Evolutionary conservation across 108 stramenopile genomes (phyloP), one percentile per base, ranked within the genome.

Genomic region (Fragilaria crotonensis): DNA sequence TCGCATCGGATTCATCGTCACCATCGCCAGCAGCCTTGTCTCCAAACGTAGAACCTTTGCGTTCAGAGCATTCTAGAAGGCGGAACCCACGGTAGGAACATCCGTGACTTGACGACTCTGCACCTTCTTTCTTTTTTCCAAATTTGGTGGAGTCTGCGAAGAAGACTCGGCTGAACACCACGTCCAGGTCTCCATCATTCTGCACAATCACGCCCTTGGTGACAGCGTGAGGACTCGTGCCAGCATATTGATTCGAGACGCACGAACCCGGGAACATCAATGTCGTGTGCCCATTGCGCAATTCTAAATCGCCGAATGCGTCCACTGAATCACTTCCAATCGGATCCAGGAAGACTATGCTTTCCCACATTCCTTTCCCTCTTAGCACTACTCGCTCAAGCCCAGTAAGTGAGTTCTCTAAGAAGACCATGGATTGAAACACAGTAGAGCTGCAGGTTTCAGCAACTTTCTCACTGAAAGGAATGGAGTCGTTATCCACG

Each of bases 331-430:
- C 62, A 17, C 31, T 45, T 22, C 66, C 48, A n/a, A 62, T 36
- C 30, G 74, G 62, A 54, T 86, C 87, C 7, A 83, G 33, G 30
- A 92, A 89, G 20, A 59, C 82, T n/a, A 92, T 33, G 5, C 75
- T 67, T 57, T 80, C 79, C 81, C 78, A 80, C 18, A 61, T 36
- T 2, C 84, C 81, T 20, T 70, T 58, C 7, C 87, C 90, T 45
- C 62, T 59, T 18, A 92, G 36, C 46, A 62, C 58, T 9, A 92
- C 65, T 58, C 78, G 60, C 72, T 92, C 90, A 20, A 83, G 46
- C 17, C 90, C 90, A n/a, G 83, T 89, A 26, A 92, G 53, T 33
- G 84, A 88, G 53, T 92, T 92, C 48, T 88, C 85, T 19, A 92
- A 70, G 33, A 77, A 76, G 17, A 92, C 55, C 23, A 76, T 63